These are phyloP conservation scores for Ephemerocybe angulata DNA, from an alignment of 768 basidiomycete genomes.

Conservation along the genomic window DNA sequence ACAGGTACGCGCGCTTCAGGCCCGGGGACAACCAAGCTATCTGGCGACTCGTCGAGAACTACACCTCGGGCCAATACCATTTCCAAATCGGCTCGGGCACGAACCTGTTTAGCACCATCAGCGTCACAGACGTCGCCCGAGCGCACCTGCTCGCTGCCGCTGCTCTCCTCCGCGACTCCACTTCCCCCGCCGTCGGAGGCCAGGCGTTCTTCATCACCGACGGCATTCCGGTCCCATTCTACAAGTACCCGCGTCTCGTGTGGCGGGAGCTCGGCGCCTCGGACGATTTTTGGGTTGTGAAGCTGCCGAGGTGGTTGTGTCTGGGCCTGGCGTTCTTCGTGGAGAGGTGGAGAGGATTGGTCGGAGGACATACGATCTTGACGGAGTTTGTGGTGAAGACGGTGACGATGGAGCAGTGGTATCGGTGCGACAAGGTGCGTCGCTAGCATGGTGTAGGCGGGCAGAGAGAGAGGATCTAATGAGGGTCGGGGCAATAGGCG, in stretches of 20 bases:
- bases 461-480: neutral
- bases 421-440: neutral
- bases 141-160: conserved; percentile 81
- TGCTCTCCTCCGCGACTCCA: conserved; percentile 44
- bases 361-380: neutral
- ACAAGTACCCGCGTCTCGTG: conserved; percentile 36
- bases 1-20: conserved; percentile 27
- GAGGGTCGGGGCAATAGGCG: too few species aligned
- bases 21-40: conserved; percentile 77
- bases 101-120: conserved; percentile 81
- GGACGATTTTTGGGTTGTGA: neutral
- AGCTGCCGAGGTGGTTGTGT: neutral
- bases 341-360: neutral
- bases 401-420: neutral
- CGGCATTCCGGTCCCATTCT: conserved; percentile 50
- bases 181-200: conserved; percentile 38
- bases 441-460: neutral
- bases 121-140: conserved; percentile 77
- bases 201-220: conserved; percentile 59
- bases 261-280: neutral
- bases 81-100: conserved; percentile 79
- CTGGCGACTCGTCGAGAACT: conserved; percentile 57
- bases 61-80: conserved; percentile 63
- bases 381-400: neutral
- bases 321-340: neutral